Evolutionary conservation across 352 stramenopile genomes (phyloP).

Genomic region (Aphanomyces astaci): DNA sequence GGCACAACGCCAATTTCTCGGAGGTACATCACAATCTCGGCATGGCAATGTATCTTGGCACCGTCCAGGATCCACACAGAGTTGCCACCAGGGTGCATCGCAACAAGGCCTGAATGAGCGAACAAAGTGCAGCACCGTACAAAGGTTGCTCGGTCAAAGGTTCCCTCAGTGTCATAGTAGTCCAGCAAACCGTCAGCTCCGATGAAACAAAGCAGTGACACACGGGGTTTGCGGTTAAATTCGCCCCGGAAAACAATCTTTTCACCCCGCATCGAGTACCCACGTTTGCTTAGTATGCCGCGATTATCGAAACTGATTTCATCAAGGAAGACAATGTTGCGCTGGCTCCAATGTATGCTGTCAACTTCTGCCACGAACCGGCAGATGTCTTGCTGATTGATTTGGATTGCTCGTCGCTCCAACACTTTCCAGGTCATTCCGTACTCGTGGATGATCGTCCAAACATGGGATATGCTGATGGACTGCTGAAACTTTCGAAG

Average conservation of each 20-base stretch:
- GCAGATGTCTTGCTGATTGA: too few relatives aligned
- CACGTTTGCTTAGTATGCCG: conserved; percentile 28
- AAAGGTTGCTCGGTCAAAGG: conserved; percentile 30
- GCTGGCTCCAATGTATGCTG: too few relatives aligned
- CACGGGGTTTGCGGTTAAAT: conserved; percentile 29
- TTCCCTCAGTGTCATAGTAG: conserved; percentile 28
- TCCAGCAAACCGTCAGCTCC: conserved; percentile 27
- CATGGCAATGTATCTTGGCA: conserved; percentile 26
- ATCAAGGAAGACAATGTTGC: conserved; percentile 27
- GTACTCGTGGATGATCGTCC: too few relatives aligned
- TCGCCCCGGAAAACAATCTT: conserved; percentile 27
- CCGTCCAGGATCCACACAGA: conserved; percentile 35
- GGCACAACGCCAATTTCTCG: conserved; percentile 25
- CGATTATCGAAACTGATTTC: conserved; percentile 33
- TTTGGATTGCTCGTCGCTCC: too few relatives aligned
- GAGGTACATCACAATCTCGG: conserved; percentile 34
- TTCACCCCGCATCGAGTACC: conserved; percentile 26
- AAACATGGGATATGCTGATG: too few relatives aligned
- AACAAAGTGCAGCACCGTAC: conserved; percentile 24
- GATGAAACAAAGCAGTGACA: conserved; percentile 26
- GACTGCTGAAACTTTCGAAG: too few relatives aligned
- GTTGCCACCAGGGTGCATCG: conserved; percentile 24
- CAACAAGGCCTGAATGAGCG: conserved; percentile 16
- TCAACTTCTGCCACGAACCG: too few relatives aligned
- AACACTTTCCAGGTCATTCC: too few relatives aligned